A percentile compares a stretch with the other conserved stretches of the same genome.
phyloP scores from a whole-genome alignment of 2,329 filamentous ascomycete genomes.

The Didymella sp. region DNA sequence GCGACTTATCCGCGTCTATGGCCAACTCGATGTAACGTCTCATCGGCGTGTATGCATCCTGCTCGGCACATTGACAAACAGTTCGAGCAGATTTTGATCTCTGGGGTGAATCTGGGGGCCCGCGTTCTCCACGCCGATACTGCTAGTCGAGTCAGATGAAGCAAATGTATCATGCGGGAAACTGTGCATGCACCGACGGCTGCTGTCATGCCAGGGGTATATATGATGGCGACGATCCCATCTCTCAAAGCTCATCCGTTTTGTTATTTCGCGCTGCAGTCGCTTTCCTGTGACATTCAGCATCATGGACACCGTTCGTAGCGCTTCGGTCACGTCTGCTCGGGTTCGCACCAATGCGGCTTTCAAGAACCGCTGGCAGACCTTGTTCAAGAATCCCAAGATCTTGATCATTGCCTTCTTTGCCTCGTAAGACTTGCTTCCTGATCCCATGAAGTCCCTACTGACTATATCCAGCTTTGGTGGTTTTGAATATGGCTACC shows the following conservation, averaged over 20 bases:
- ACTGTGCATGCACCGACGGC: background rate
- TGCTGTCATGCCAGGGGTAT: slow-evolving; percentile 4
- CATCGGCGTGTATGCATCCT: background rate
- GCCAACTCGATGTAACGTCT: slow-evolving; percentile 13
- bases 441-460: background rate
- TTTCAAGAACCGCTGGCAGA: slow-evolving; percentile 40
- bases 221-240: slow-evolving; percentile 16
- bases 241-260: slow-evolving; percentile 4
- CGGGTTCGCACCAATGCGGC: slow-evolving; percentile 33
- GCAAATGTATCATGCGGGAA: background rate
- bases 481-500: slow-evolving; percentile 62
- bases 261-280: background rate
- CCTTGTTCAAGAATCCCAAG: slow-evolving; percentile 39
- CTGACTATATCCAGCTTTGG: slow-evolving; percentile 51
- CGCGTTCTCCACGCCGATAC: slow-evolving; percentile 15
- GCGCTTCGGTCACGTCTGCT: slow-evolving; percentile 35
- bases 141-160: slow-evolving; percentile 12
- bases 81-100: slow-evolving; percentile 9
- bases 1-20: slow-evolving; percentile 4
- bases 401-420: slow-evolving; percentile 41
- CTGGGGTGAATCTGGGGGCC: slow-evolving; percentile 22
- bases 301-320: slow-evolving; percentile 35
- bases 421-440: slow-evolving; percentile 32
- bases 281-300: background rate
- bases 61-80: slow-evolving; percentile 19